Conservation (phyloP, 305 asterid genomes). For the Lippia alba region DNA sequence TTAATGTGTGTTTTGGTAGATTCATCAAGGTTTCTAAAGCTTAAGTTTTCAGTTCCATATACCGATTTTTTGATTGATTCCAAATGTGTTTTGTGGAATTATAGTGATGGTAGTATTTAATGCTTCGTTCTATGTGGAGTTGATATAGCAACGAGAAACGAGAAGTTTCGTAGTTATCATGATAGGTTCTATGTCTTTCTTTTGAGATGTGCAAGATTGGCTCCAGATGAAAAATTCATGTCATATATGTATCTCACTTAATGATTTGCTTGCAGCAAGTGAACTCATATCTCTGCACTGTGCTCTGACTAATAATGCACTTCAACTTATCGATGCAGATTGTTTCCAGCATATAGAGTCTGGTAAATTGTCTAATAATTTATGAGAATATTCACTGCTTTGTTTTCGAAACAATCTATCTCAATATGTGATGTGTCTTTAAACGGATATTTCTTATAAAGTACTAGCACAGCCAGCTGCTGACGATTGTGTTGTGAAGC, state of each 20-base stretch:
- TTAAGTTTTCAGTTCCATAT: too few species aligned
- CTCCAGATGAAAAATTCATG: too few species aligned
- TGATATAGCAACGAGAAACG: too few species aligned
- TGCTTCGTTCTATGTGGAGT: too few species aligned
- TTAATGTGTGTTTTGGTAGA: too few species aligned
- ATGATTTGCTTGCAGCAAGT: constrained; percentile 98
- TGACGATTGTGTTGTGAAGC: constrained; percentile 98
- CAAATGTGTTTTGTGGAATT: too few species aligned
- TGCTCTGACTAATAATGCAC: constrained; percentile 81
- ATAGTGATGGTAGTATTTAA: too few species aligned
- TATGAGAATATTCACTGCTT: constrained; percentile 19
- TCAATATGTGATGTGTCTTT: constrained; percentile 38
- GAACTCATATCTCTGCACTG: constrained; percentile 94
- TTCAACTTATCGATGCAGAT: constrained; percentile 86
- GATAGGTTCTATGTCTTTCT: too few species aligned
- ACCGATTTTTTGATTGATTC: too few species aligned
- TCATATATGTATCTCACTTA: constrained; percentile 49
- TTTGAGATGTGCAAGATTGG: too few species aligned
- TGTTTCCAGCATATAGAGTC: constrained; percentile 94
- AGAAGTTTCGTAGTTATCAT: too few species aligned
- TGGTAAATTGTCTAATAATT: constrained; percentile 51
- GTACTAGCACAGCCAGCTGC: constrained; percentile 89
- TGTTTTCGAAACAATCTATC: constrained; percentile 30
- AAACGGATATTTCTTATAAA: constrained; percentile 97
- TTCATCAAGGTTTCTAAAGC: too few species aligned